Evolutionary conservation across 2,329 filamentous ascomycete genomes (phyloP).

Genomic region (Colletotrichum cordylinicola): DNA sequence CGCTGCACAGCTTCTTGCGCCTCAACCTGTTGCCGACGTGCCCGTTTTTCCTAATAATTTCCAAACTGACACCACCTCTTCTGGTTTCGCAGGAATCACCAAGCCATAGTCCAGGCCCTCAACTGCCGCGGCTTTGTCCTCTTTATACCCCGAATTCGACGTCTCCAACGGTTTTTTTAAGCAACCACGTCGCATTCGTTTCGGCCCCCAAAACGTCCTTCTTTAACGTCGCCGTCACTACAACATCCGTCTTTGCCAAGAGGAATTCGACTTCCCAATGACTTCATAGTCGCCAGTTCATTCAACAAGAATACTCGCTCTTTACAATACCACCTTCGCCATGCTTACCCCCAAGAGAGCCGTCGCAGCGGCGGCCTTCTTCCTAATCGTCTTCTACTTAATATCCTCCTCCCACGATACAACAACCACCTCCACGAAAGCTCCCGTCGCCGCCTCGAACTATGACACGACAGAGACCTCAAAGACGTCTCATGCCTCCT

Average conservation of each 20-base stretch:
- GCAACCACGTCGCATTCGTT: conserved; percentile 6
- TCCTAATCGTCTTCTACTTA: conserved; percentile 74
- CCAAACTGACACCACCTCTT: conserved; percentile 17
- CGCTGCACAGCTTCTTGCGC: neutral
- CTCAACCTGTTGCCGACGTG: neutral
- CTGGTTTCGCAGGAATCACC: conserved; percentile 4
- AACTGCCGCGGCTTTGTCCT: neutral
- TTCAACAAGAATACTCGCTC: neutral
- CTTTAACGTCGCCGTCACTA: neutral
- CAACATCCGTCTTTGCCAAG: neutral
- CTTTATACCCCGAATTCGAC: conserved; percentile 1
- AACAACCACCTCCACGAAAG: conserved; percentile 26
- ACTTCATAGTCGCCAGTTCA: neutral
- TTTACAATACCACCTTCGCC: conserved; percentile 26
- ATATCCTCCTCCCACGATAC: conserved; percentile 65
- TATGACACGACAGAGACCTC: conserved; percentile 10
- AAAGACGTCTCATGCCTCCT: neutral
- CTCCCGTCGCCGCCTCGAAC: conserved; percentile 25
- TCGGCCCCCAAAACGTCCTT: neutral
- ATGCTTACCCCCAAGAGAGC: conserved; percentile 86
- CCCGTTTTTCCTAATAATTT: conserved; percentile 3
- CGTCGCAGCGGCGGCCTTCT: conserved; percentile 71
- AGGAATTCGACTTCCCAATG: neutral
- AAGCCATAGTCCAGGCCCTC: neutral
- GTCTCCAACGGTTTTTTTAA: neutral